Percentiles rank a stretch among this genome's conserved stretches.
Conservation (phyloP, 2,329 filamentous ascomycete genomes). For the Albophoma yamanashiensis region DNA sequence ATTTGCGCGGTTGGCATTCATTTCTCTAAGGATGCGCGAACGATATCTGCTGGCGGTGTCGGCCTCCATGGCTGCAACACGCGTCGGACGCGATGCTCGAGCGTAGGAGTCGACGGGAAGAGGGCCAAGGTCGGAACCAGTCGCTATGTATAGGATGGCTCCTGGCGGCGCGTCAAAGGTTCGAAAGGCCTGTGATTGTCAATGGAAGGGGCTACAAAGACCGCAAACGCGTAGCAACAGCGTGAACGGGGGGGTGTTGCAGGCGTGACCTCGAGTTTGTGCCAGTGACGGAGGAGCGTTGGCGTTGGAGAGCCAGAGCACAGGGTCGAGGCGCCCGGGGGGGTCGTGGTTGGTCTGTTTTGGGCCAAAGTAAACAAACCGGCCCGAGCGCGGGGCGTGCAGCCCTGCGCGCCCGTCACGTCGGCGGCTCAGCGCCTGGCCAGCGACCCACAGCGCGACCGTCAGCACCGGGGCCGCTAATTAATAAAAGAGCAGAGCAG, state of each 20-base stretch:
- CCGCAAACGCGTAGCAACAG: not conserved
- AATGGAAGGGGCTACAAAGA: not conserved
- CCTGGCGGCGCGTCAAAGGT: not conserved
- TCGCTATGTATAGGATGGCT: not conserved
- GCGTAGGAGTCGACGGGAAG: not conserved
- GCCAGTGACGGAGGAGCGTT: not conserved
- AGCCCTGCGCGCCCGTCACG: not conserved
- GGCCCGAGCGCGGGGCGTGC: not conserved
- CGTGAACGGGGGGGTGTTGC: not conserved
- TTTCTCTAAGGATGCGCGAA: constrained; percentile 39
- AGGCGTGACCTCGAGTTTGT: not conserved
- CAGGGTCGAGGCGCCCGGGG: no score
- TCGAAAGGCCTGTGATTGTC: not conserved
- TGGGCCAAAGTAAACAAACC: not conserved
- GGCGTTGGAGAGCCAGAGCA: not conserved
- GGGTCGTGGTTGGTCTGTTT: not conserved
- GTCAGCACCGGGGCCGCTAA: not conserved
- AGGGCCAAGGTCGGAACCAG: not conserved
- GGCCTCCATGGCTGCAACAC: constrained; percentile 26
- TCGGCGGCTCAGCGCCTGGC: not conserved
- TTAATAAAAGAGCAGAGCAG: no score
- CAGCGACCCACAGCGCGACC: no score
- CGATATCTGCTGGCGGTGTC: constrained; percentile 30
- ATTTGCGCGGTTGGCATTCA: constrained; percentile 41
- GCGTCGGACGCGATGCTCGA: constrained; percentile 3